Percentiles rank a stretch among this genome's conserved stretches.
Evolutionary conservation across 163 green algal species (phyloP).

Genomic region (Coccomyxa subellipsoidea): DNA sequence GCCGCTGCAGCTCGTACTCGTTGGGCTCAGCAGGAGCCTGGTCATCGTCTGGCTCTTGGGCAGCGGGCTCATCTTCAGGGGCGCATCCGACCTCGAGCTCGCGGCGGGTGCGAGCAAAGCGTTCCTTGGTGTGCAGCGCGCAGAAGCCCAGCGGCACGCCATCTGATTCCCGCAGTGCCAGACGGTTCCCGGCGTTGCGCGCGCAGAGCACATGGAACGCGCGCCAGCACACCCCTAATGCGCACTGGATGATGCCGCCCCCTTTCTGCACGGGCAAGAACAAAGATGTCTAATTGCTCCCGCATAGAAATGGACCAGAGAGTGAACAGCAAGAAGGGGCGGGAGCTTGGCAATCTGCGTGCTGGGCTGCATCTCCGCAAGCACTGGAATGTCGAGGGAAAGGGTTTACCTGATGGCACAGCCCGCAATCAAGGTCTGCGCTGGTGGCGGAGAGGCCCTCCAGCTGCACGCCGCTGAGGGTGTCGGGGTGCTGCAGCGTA

Average conservation of each 20-base stretch:
- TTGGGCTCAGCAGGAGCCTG: not conserved
- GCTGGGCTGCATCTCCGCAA: too few relatives aligned
- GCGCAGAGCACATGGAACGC: slow-evolving; percentile 44
- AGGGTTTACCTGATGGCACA: not conserved
- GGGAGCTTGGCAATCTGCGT: too few relatives aligned
- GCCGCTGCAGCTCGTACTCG: slow-evolving; percentile 24
- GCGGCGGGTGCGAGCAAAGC: slow-evolving; percentile 17
- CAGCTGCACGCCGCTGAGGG: not conserved
- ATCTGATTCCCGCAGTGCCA: slow-evolving; percentile 29
- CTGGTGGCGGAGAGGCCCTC: not conserved
- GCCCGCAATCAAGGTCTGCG: not conserved
- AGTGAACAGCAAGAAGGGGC: too few relatives aligned
- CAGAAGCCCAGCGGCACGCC: slow-evolving; percentile 40
- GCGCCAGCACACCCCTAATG: slow-evolving; percentile 28
- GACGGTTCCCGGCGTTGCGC: slow-evolving; percentile 5
- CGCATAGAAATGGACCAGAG: too few relatives aligned
- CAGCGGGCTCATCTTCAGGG: not conserved
- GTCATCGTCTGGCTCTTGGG: not conserved
- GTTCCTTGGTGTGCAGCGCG: slow-evolving; percentile 24
- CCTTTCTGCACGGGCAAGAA: not conserved
- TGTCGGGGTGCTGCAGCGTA: not conserved
- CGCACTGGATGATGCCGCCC: slow-evolving; percentile 19
- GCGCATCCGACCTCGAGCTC: not conserved
- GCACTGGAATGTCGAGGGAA: too few relatives aligned
- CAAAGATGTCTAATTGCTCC: not conserved